Percentiles rank a stretch among this genome's conserved stretches.
Conservation (phyloP, 176 grass and related monocot species). For the Oryza brachyantha region DNA sequence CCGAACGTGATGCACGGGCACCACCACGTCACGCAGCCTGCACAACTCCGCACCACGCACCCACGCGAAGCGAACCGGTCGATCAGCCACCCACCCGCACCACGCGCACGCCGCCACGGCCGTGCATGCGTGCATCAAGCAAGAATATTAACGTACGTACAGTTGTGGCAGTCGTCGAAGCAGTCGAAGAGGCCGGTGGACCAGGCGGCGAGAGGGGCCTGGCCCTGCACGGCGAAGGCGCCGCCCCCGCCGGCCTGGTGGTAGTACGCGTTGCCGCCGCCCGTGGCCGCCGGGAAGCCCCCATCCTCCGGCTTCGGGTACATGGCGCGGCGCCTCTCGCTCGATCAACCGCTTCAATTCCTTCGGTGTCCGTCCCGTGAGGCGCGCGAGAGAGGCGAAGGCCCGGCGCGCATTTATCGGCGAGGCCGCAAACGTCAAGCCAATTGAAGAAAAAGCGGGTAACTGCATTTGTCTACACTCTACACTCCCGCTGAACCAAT, state of each 20-base stretch:
- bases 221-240: constrained; percentile 23
- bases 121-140: too few relatives aligned
- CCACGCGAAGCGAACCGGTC: background rate
- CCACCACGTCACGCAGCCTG: constrained; percentile 60
- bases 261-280: constrained; percentile 1
- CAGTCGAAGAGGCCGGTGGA: constrained; percentile 67
- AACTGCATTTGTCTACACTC: too few relatives aligned
- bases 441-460: too few relatives aligned
- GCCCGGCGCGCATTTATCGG: constrained; percentile 2
- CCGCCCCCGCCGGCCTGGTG: constrained; percentile 1
- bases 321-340: background rate
- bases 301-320: constrained; percentile 25
- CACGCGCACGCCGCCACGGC: too few relatives aligned
- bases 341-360: too few relatives aligned
- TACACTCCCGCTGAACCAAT: too few relatives aligned
- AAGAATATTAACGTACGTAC: constrained; percentile 35
- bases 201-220: constrained; percentile 41
- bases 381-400: too few relatives aligned
- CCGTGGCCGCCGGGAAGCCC: constrained; percentile 19
- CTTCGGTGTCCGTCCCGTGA: too few relatives aligned
- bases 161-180: constrained; percentile 60
- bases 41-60: too few relatives aligned
- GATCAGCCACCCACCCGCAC: too few relatives aligned
- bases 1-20: constrained; percentile 80
- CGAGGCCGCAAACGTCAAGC: background rate